Percentiles rank a stretch among this genome's conserved stretches.
phyloP scores from a whole-genome alignment of 2,329 filamentous ascomycete genomes.

The Chrysosporium keratinophilum region DNA sequence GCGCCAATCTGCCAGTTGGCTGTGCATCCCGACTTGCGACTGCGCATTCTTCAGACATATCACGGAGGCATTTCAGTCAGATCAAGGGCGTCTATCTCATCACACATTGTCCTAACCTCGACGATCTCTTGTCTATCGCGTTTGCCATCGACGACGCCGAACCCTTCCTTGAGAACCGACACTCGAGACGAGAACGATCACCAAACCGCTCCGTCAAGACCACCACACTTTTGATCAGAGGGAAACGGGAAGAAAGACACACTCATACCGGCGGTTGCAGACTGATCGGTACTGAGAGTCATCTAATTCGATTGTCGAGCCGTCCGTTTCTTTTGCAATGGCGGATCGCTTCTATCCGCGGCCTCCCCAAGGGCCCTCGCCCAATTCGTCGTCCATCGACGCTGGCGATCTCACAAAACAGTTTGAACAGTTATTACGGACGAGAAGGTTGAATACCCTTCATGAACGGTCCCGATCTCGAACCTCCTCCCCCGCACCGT shows the following conservation, averaged over 20 bases:
- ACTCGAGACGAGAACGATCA: background rate
- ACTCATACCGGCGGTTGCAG: background rate
- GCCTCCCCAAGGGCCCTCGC: slow-evolving; percentile 1
- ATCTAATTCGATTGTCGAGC: slow-evolving; percentile 13
- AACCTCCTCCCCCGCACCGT: slow-evolving; percentile 46
- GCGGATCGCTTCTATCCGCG: slow-evolving; percentile 9
- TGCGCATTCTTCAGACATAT: slow-evolving; percentile 3
- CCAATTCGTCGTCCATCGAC: slow-evolving; percentile 46
- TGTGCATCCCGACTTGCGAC: slow-evolving; percentile 11
- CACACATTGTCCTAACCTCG: background rate
- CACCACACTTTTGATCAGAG: background rate
- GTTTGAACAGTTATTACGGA: slow-evolving; percentile 78
- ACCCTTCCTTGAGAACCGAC: background rate
- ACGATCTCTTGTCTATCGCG: background rate
- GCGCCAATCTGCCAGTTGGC: slow-evolving; percentile 11
- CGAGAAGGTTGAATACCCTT: slow-evolving; percentile 76
- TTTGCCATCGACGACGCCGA: background rate
- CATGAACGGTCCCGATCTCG: slow-evolving; percentile 53
- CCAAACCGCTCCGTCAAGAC: background rate
- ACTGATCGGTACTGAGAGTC: slow-evolving; percentile 15
- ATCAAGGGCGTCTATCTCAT: background rate
- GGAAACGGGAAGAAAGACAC: background rate
- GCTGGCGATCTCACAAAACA: slow-evolving; percentile 68
- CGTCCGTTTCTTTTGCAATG: slow-evolving; percentile 8
- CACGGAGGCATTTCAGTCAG: background rate